A percentile compares a stretch with the other conserved stretches of the same genome.
These are phyloP conservation scores for Pittosporum tobira DNA, from an alignment of 129 eudicot genomes.

Conservation along the genomic window DNA sequence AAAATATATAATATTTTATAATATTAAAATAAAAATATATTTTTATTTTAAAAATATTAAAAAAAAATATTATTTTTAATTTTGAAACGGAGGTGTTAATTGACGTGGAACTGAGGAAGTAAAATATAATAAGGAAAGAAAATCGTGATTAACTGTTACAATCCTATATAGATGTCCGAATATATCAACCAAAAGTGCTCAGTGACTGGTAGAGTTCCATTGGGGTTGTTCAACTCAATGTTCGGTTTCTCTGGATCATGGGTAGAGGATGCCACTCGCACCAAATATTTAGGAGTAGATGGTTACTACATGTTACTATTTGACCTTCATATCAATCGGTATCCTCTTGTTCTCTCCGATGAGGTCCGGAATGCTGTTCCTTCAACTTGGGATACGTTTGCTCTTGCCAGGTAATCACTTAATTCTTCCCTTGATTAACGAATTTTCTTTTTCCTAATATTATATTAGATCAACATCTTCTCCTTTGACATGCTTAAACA, in stretches of 20 bases:
- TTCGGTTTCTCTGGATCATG: constrained; percentile 79
- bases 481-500: background rate
- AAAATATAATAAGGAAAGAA: no score
- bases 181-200: constrained; percentile 55
- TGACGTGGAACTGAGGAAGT: no score
- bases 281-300: constrained; percentile 69
- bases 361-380: constrained; percentile 81
- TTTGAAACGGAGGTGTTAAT: no score
- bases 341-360: constrained; percentile 56
- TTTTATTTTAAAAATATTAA: no score
- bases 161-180: constrained; percentile 97
- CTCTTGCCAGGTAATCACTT: constrained; percentile 95
- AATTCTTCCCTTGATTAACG: no score
- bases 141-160: no score
- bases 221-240: constrained; percentile 73
- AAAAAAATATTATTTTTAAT: no score
- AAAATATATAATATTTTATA: no score
- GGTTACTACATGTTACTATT: constrained; percentile 65
- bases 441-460: no score
- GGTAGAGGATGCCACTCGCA: constrained; percentile 66
- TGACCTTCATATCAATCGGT: constrained; percentile 61
- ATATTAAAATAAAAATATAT: no score
- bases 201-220: constrained; percentile 70
- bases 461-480: no score
- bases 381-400: constrained; percentile 82